Percentiles rank a stretch among this genome's conserved stretches.
These are phyloP conservation scores for Neocucurbitaria cava DNA, from an alignment of 2,329 filamentous ascomycete genomes.

Conservation along the genomic window DNA sequence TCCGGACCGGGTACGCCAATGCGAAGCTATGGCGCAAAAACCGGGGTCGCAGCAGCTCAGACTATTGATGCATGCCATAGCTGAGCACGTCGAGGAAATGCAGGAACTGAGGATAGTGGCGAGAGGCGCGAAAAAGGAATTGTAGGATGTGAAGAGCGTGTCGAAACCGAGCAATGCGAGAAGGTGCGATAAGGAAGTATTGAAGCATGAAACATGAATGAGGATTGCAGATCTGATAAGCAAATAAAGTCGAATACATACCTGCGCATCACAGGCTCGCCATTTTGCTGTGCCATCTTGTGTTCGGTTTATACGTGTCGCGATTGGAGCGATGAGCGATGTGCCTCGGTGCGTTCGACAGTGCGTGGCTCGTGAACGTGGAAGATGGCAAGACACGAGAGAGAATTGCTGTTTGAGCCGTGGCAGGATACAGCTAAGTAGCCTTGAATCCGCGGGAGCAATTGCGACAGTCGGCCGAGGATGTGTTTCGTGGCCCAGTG, in stretches of 20 bases:
- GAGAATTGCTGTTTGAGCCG: background rate
- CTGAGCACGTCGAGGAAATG: conserved; percentile 6
- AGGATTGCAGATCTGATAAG: conserved; percentile 8
- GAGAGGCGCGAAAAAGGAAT: background rate
- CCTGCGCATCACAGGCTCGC: conserved; percentile 70
- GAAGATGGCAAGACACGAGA: background rate
- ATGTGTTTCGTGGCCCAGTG: conserved; percentile 4
- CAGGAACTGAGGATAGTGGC: background rate
- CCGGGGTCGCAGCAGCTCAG: conserved; percentile 34
- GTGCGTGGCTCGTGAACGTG: background rate
- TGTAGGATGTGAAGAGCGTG: background rate
- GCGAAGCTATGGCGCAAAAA: conserved; percentile 44
- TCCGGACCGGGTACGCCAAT: conserved; percentile 48
- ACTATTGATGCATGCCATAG: conserved; percentile 27
- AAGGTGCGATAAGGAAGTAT: background rate
- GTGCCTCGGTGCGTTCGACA: background rate
- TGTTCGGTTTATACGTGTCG: conserved; percentile 6
- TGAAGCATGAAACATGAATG: conserved; percentile 4
- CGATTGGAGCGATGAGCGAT: conserved; percentile 1
- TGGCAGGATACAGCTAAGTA: conserved; percentile 20
- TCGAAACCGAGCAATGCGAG: background rate
- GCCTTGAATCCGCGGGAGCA: conserved; percentile 6
- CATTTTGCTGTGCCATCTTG: conserved; percentile 49
- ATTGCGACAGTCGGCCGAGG: conserved; percentile 1
- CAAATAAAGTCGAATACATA: conserved; percentile 51